Conservation (phyloP, 1,284 basidiomycete genomes). For the Rhodotorula mucilaginosa region DNA sequence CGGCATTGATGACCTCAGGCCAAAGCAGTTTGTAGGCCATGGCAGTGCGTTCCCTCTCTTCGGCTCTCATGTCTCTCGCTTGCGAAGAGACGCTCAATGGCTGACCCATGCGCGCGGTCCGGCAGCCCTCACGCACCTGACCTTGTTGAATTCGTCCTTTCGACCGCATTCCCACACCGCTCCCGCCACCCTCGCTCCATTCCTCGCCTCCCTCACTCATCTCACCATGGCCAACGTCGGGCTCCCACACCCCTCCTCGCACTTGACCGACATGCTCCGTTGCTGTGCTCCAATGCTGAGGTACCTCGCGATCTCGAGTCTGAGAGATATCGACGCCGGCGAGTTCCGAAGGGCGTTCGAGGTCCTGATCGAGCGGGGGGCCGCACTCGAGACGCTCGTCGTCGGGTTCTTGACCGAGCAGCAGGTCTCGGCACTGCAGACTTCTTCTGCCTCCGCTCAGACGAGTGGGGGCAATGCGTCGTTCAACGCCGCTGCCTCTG, state of each 20-base stretch:
- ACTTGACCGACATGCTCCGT: conserved; percentile 19
- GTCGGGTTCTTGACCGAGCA: conserved; percentile 26
- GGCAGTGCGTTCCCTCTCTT: conserved; percentile 3
- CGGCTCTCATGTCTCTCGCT: too few species aligned
- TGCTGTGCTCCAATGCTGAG: conserved; percentile 6
- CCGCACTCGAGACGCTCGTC: conserved; percentile 3
- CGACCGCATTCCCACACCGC: conserved; percentile 19
- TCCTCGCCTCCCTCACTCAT: conserved; percentile 12
- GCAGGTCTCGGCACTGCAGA: conserved; percentile 4
- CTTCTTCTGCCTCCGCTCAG: neutral
- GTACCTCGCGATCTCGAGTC: conserved; percentile 23
- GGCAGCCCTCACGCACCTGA: conserved; percentile 14
- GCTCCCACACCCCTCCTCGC: conserved; percentile 30
- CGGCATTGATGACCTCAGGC: conserved; percentile 29
- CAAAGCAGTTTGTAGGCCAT: conserved; percentile 20
- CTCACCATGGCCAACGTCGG: conserved; percentile 35
- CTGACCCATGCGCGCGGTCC: neutral
- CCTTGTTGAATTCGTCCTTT: conserved; percentile 29
- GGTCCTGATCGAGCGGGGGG: neutral
- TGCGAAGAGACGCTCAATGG: neutral
- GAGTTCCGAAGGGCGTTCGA: conserved; percentile 3
- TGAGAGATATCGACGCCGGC: conserved; percentile 22
- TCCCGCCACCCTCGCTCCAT: conserved; percentile 10
- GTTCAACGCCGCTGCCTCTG: neutral
- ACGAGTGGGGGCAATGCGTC: too few species aligned